Conservation (phyloP, 352 stramenopile genomes). For the Phytophthora idaei region DNA sequence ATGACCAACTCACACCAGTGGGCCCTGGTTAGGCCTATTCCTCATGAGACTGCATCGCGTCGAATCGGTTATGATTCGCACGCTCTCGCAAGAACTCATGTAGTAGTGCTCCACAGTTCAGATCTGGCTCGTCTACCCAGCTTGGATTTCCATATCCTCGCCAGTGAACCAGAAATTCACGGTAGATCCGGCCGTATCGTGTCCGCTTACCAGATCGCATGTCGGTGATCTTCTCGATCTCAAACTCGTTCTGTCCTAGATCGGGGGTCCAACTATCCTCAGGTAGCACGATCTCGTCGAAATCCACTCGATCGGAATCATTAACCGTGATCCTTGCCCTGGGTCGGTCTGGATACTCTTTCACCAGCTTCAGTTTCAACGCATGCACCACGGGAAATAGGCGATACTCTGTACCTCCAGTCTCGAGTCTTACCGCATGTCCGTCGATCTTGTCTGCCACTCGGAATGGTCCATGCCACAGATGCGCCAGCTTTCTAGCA, state of each 20-base stretch:
- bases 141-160: too few species aligned
- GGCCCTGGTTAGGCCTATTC: too few species aligned
- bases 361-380: conserved; percentile 21
- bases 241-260: conserved; percentile 9
- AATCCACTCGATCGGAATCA: conserved; percentile 20
- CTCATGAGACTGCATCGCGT: too few species aligned
- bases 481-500: conserved; percentile 12
- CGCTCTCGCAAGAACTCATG: too few species aligned
- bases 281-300: conserved; percentile 22
- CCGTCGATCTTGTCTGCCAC: conserved; percentile 18
- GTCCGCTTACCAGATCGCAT: not conserved
- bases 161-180: too few species aligned
- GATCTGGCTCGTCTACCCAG: too few species aligned
- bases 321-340: not conserved
- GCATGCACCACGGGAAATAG: conserved; percentile 32
- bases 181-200: not conserved
- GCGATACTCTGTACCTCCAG: not conserved
- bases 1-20: too few species aligned
- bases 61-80: too few species aligned
- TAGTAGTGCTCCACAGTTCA: too few species aligned
- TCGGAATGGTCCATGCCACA: conserved; percentile 34
- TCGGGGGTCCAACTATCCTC: conserved; percentile 2
- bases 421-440: conserved; percentile 13
- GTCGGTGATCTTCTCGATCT: conserved; percentile 13
- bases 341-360: conserved; percentile 5